A percentile compares a stretch with the other conserved stretches of the same genome.
Conservation (phyloP, 2,329 filamentous ascomycete species). For the Colletotrichum sidae region DNA sequence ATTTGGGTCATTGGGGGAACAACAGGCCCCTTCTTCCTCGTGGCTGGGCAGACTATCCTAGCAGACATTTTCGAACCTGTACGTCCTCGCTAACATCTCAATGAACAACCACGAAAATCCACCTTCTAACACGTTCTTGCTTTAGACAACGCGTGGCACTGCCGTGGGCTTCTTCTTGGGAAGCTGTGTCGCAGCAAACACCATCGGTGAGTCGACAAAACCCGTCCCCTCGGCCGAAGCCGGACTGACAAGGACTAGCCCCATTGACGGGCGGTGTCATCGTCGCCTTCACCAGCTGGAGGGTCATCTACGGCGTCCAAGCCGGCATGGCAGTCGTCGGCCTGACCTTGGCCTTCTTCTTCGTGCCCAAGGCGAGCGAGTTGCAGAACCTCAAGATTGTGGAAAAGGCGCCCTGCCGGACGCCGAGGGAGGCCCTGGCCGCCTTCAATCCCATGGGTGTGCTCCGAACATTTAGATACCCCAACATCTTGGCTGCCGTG, state of each 20-base stretch:
- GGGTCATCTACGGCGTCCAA: conserved; percentile 78
- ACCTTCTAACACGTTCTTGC: too few species aligned
- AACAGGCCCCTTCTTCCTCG: conserved; percentile 35
- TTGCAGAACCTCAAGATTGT: conserved; percentile 61
- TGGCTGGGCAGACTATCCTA: conserved; percentile 35
- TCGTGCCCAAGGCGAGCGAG: conserved; percentile 77
- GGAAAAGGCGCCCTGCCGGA: conserved; percentile 53
- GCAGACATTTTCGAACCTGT: conserved; percentile 38
- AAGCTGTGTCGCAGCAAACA: conserved; percentile 37
- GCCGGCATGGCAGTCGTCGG: conserved; percentile 69
- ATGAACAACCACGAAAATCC: too few species aligned
- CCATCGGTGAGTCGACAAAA: conserved; percentile 3
- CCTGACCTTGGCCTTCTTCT: conserved; percentile 64
- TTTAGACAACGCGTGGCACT: conserved; percentile 35
- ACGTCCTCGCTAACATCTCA: neutral
- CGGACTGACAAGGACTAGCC: conserved; percentile 2
- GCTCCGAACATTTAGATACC: conserved; percentile 72
- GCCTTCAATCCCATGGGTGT: conserved; percentile 77
- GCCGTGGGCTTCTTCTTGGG: conserved; percentile 37
- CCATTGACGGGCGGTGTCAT: conserved; percentile 68
- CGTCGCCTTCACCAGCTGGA: conserved; percentile 75
- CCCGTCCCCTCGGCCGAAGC: neutral
- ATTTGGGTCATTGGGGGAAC: conserved; percentile 37
- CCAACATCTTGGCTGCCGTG: conserved; percentile 70
- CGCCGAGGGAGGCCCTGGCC: neutral